phyloP scores from a whole-genome alignment of 2,329 filamentous ascomycete species.

The Talaromyces albobiverticillius region DNA sequence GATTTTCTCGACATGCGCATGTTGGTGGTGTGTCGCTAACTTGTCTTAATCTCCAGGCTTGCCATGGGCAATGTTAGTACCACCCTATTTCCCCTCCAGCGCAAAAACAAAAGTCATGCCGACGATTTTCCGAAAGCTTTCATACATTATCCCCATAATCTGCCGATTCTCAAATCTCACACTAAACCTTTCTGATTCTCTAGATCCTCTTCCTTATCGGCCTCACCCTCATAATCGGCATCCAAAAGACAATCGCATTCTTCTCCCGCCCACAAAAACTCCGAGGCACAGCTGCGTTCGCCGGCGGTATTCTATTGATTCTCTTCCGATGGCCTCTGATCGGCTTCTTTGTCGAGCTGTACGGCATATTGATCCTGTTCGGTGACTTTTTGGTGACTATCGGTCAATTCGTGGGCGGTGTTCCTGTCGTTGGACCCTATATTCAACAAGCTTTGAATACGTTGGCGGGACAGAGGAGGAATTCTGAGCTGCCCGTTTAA shows the following conservation, averaged over 20 bases:
- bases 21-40: neutral
- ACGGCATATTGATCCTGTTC: conserved; percentile 90
- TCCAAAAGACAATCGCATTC: conserved; percentile 86
- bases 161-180: conserved; percentile 11
- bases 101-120: too few relatives aligned
- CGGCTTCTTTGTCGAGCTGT: conserved; percentile 86
- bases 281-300: conserved; percentile 87
- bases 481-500: conserved; percentile 60
- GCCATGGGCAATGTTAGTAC: conserved; percentile 85
- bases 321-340: conserved; percentile 86
- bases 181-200: neutral
- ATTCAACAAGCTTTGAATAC: conserved; percentile 73
- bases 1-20: conserved; percentile 3
- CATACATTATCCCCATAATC: too few relatives aligned
- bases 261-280: conserved; percentile 92
- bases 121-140: too few relatives aligned
- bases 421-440: conserved; percentile 84
- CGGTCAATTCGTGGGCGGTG: conserved; percentile 76
- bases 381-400: conserved; percentile 96
- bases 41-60: conserved; percentile 55
- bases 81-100: conserved; percentile 28
- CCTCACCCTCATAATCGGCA: conserved; percentile 91
- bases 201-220: conserved; percentile 97
- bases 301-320: conserved; percentile 77
- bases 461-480: conserved; percentile 65